A percentile compares a stretch with the other conserved stretches of the same genome.
Conservation (phyloP, 768 basidiomycete genomes). For the Trametes meyenii region DNA sequence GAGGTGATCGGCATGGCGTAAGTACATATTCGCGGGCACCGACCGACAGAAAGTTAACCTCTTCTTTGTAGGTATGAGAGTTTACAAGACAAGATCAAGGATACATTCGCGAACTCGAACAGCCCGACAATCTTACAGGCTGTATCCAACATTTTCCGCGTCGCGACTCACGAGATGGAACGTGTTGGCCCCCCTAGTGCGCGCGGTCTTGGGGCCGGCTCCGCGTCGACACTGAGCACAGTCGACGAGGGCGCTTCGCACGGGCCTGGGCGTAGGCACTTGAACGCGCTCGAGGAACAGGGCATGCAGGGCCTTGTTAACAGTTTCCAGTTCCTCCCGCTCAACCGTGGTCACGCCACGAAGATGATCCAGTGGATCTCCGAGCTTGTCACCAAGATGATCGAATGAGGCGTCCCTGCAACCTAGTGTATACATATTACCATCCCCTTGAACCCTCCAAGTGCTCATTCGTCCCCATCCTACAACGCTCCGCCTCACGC, state of each 20-base stretch:
- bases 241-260: constrained; percentile 54
- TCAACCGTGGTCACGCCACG: constrained; percentile 43
- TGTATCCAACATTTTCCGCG: constrained; percentile 75
- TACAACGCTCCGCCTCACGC: not conserved
- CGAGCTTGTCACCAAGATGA: constrained; percentile 55
- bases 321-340: constrained; percentile 69
- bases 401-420: constrained; percentile 37
- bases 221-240: constrained; percentile 65
- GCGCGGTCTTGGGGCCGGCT: constrained; percentile 37
- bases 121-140: constrained; percentile 71
- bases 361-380: constrained; percentile 80
- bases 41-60: constrained; percentile 11
- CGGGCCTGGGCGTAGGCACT: constrained; percentile 54
- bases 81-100: constrained; percentile 74
- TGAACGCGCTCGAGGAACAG: constrained; percentile 66
- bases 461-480: not conserved
- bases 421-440: constrained; percentile 4
- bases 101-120: constrained; percentile 69
- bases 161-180: constrained; percentile 60
- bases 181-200: constrained; percentile 42
- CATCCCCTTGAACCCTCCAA: constrained; percentile 3
- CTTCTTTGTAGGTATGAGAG: constrained; percentile 62
- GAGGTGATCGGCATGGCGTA: constrained; percentile 75
- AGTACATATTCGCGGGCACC: constrained; percentile 39
- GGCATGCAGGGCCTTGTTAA: constrained; percentile 77